Conservation (phyloP, 2,329 filamentous ascomycete species). For the Fusarium equiseti region DNA sequence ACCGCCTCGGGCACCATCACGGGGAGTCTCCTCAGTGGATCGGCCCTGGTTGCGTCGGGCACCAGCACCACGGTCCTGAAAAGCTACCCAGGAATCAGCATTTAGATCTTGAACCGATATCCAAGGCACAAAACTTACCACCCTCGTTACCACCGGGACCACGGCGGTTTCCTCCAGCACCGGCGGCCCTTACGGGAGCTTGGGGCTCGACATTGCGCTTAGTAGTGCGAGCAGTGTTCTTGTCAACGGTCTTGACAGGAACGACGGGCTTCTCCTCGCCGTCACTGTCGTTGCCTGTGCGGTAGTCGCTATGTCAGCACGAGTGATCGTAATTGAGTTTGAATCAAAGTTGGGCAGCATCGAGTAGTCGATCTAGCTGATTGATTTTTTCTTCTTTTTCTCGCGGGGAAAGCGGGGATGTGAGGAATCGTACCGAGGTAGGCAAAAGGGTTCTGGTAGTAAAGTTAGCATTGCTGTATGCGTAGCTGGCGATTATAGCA, state of each 20-base stretch:
- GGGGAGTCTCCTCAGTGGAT: slow-evolving; percentile 76
- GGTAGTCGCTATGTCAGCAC: slow-evolving; percentile 39
- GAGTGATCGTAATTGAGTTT: slow-evolving; percentile 37
- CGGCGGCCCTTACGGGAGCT: slow-evolving; percentile 65
- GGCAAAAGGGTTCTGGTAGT: slow-evolving; percentile 93
- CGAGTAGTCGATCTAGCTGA: slow-evolving; percentile 37
- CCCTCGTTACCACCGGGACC: slow-evolving; percentile 82
- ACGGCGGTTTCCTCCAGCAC: slow-evolving; percentile 61
- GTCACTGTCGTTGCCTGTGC: slow-evolving; percentile 69
- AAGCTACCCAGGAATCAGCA: slow-evolving; percentile 68
- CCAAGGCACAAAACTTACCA: slow-evolving; percentile 69
- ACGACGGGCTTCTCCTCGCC: slow-evolving; percentile 79
- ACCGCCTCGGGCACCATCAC: slow-evolving; percentile 69
- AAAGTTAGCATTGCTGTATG: slow-evolving; percentile 36
- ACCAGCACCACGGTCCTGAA: slow-evolving; percentile 89
- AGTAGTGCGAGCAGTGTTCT: slow-evolving; percentile 76
- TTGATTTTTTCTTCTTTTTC: slow-evolving; percentile 22
- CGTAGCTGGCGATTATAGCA: background rate
- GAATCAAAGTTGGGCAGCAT: slow-evolving; percentile 22
- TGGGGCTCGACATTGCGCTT: slow-evolving; percentile 91
- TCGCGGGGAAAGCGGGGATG: slow-evolving; percentile 40
- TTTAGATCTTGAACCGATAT: slow-evolving; percentile 7
- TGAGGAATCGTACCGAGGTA: slow-evolving; percentile 83
- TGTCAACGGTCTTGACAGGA: slow-evolving; percentile 91
- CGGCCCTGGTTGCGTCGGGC: slow-evolving; percentile 85